Evolutionary conservation across 2,329 filamentous ascomycete genomes (phyloP).

Genomic region (Nannizzia gypsea): DNA sequence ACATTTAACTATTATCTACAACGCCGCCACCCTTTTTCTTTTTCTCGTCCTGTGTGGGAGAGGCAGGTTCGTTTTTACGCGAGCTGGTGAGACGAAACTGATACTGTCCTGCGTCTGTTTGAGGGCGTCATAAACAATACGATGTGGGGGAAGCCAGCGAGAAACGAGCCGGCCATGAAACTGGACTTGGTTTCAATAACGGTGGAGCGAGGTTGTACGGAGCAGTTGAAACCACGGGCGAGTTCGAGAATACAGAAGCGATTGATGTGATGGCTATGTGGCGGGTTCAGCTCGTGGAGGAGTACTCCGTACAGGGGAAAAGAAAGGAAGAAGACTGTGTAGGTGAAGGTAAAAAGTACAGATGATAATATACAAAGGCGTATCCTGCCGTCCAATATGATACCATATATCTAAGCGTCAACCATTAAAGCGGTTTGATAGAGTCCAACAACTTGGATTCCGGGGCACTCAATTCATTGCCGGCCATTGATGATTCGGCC

Average conservation of each 20-base stretch:
- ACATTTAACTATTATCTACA: too few relatives aligned
- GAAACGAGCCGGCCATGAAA: not conserved
- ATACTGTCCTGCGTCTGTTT: not conserved
- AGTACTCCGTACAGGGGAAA: not conserved
- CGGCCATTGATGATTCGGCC: not conserved
- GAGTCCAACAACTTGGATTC: not conserved
- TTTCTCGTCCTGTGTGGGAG: not conserved
- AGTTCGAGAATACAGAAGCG: not conserved
- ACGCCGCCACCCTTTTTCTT: not conserved
- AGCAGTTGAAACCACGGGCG: not conserved
- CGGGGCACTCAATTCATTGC: not conserved
- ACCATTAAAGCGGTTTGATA: not conserved
- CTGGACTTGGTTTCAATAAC: not conserved
- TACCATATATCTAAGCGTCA: not conserved
- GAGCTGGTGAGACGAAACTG: not conserved
- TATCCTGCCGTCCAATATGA: not conserved
- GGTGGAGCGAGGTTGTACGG: not conserved
- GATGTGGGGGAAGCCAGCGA: not conserved
- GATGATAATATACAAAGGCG: not conserved
- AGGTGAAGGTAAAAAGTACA: not conserved
- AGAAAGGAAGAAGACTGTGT: not conserved
- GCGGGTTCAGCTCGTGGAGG: too few relatives aligned
- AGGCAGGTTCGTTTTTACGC: not conserved
- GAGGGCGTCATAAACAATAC: not conserved
- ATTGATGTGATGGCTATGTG: too few relatives aligned